Evolutionary conservation across 192 early-diverging fungal species (phyloP).

Genomic region (Geranomyces variabilis): DNA sequence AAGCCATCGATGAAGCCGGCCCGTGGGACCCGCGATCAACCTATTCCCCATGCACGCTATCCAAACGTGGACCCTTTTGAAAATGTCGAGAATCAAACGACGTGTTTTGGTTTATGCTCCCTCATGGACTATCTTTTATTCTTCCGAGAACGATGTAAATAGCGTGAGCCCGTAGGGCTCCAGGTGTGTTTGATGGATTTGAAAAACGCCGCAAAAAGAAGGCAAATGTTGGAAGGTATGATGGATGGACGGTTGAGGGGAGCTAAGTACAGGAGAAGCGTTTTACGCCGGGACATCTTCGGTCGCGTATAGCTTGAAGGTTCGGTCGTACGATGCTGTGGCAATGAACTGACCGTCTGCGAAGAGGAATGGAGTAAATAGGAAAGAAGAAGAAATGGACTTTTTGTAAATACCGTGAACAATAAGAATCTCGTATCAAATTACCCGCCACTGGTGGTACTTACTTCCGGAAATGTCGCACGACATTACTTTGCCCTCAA

Average conservation of each 20-base stretch:
- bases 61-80: too few relatives aligned
- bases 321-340: slow-evolving; percentile 87
- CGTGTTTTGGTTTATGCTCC: too few relatives aligned
- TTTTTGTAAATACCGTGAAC: background rate
- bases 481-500: slow-evolving; percentile 88
- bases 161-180: too few relatives aligned
- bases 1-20: slow-evolving; percentile 2
- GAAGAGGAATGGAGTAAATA: too few relatives aligned
- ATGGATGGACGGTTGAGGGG: too few relatives aligned
- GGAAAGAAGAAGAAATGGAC: too few relatives aligned
- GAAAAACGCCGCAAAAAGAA: background rate
- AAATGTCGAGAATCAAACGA: too few relatives aligned
- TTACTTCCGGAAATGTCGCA: slow-evolving; percentile 73
- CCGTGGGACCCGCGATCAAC: background rate
- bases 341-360: slow-evolving; percentile 81
- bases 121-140: too few relatives aligned
- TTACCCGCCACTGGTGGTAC: background rate
- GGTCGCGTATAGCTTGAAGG: slow-evolving; percentile 82
- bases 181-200: background rate
- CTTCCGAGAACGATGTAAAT: too few relatives aligned
- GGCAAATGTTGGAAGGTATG: background rate
- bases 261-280: background rate
- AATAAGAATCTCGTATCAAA: background rate
- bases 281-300: slow-evolving; percentile 19
- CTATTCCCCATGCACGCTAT: too few relatives aligned